Evolutionary conservation across 257 asterid species (phyloP).

Genomic region (Primulina huaijiensis): DNA sequence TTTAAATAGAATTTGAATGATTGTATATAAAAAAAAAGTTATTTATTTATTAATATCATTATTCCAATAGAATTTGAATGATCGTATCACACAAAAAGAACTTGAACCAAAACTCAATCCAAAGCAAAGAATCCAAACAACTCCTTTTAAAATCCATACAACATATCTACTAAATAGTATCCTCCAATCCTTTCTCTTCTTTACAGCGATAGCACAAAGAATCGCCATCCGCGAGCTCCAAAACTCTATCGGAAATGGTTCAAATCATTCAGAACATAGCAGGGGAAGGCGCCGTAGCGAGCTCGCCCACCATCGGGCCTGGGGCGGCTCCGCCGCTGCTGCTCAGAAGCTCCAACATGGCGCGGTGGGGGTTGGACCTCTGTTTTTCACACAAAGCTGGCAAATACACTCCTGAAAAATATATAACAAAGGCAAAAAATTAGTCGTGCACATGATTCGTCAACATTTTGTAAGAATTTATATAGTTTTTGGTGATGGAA

Average conservation of each 20-base stretch:
- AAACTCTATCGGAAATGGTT: neutral
- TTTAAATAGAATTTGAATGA: conserved; percentile 5
- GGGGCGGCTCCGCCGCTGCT: conserved; percentile 39
- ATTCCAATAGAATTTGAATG: conserved; percentile 5
- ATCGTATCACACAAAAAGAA: conserved; percentile 17
- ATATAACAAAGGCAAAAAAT: neutral
- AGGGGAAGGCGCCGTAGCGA: conserved; percentile 26
- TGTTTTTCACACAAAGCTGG: conserved; percentile 54
- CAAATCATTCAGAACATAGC: conserved; percentile 5
- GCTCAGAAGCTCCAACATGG: conserved; percentile 54
- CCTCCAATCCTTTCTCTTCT: too few species aligned
- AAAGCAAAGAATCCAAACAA: neutral
- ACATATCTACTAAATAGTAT: neutral
- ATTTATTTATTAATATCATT: too few species aligned
- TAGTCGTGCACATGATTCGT: too few species aligned
- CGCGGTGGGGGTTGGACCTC: conserved; percentile 47
- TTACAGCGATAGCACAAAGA: too few species aligned
- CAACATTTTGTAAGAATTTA: too few species aligned
- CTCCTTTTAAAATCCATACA: conserved; percentile 11
- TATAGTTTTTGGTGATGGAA: neutral
- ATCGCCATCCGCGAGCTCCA: neutral
- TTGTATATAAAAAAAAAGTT: too few species aligned
- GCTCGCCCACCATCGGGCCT: conserved; percentile 8
- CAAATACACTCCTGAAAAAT: conserved; percentile 51
- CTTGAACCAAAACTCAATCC: conserved; percentile 9